These are phyloP conservation scores for Colletotrichum melonis DNA, from an alignment of 2,329 filamentous ascomycete species.

Conservation along the genomic window DNA sequence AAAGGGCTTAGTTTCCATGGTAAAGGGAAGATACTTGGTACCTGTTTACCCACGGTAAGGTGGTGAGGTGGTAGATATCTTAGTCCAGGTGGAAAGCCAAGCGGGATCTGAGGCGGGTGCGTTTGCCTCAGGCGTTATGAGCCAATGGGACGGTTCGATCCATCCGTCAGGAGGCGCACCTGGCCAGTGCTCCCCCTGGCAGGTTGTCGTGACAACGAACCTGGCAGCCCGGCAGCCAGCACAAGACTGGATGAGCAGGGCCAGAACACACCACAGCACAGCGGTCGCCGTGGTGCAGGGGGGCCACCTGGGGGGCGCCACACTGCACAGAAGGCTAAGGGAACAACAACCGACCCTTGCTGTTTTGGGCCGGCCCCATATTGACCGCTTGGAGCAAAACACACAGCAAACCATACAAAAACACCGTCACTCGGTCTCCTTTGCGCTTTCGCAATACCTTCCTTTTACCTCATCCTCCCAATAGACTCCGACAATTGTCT, in stretches of 20 bases:
- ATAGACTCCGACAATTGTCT: neutral
- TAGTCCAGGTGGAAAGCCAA: neutral
- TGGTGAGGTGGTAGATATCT: no score
- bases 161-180: slow-evolving; percentile 21
- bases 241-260: neutral
- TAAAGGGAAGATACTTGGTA: neutral
- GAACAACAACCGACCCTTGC: slow-evolving; percentile 34
- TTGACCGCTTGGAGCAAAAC: slow-evolving; percentile 35
- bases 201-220: slow-evolving; percentile 35
- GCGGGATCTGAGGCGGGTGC: slow-evolving; percentile 16
- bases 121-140: slow-evolving; percentile 29
- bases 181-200: slow-evolving; percentile 30
- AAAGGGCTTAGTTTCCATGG: slow-evolving; percentile 13
- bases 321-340: slow-evolving; percentile 10
- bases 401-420: slow-evolving; percentile 37
- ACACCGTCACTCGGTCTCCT: slow-evolving; percentile 33
- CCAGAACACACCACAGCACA: slow-evolving; percentile 7
- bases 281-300: neutral
- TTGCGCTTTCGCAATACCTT: slow-evolving; percentile 30
- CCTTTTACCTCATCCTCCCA: slow-evolving; percentile 29
- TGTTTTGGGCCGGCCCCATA: slow-evolving; percentile 36
- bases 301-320: no score
- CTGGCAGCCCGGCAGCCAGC: slow-evolving; percentile 35
- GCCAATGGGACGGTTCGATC: neutral
- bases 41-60: no score